Base-by-base conservation (phyloP, 2,329 filamentous ascomycete genomes). In the Paraconiothyrium brasiliense region DNA sequence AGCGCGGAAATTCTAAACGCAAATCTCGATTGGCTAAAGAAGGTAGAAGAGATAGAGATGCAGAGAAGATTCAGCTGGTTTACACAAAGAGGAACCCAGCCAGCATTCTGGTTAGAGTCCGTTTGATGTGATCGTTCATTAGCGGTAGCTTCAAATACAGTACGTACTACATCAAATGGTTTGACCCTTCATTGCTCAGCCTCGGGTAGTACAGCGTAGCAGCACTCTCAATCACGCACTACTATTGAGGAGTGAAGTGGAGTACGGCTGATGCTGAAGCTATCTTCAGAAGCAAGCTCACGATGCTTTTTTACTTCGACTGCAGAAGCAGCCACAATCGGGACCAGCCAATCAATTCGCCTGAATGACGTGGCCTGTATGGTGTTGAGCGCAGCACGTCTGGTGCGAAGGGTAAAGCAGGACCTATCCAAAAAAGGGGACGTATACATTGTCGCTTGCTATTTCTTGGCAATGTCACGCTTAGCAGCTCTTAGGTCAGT, bases 31-130 rank as follows among this genome's bases (percentile, higher is more conserved):
- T 59, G 57, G 57, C 34, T 59, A n/a, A 30, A 41, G 14, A 20
- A 13, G 5, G 39, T 47, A 22, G 57, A 59, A 16, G 57, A 54
- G 50, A 30, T 9, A 48, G 49, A 47, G 14, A 59, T 59, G 57
- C n/a, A 54, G 27, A 47, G 20, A 44, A 54, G 39, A 16, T 59
- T 52, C 41, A 16, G 22, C 20, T 59, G 57, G 57, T 59, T 52
- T 27, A 35, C n/a, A 27, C 9, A 59, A n/a, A 39, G 57, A 52
- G 37, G 24, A 14, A 37, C 48, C 13, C 30, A 59, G 32, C 39
- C 48, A 47, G 43, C 39, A 34, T 52, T 46, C 46, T 59, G 57
- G 57, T 52, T 59, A 13, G 41, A 48, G 39, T 46, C 39, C 16
- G 34, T 20, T 16, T 41, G 39, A 41, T 16, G n/a, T 8, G 16